A percentile compares a stretch with the other conserved stretches of the same genome.
Conservation (phyloP, 140 eudicot species). For the Flaveria floridana region DNA sequence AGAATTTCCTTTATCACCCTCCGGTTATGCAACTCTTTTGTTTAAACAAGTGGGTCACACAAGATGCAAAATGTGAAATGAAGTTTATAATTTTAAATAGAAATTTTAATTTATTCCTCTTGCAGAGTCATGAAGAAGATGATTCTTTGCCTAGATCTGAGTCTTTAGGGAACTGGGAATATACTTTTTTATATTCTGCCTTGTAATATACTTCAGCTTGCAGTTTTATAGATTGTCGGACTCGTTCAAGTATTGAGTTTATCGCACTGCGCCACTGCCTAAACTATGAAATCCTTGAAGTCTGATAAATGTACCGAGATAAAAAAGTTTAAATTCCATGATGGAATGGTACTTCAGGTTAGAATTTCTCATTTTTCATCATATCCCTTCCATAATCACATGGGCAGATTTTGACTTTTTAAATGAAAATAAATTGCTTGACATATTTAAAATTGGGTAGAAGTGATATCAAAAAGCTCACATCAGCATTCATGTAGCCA, state of each 20-base stretch:
- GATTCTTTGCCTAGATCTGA: slow-evolving; percentile 37
- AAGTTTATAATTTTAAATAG: slow-evolving; percentile 2
- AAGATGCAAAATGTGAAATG: slow-evolving; percentile 15
- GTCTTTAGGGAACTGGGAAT: slow-evolving; percentile 27
- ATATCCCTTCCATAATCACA: slow-evolving; percentile 1
- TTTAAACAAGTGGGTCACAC: slow-evolving; percentile 17
- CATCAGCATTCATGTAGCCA: slow-evolving; percentile 11
- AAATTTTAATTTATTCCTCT: slow-evolving; percentile 6
- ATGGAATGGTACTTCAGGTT: slow-evolving; percentile 53
- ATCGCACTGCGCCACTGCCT: slow-evolving; percentile 13
- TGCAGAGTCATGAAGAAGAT: slow-evolving; percentile 20
- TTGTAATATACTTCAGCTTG: slow-evolving; percentile 38
- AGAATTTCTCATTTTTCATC: slow-evolving; percentile 24
- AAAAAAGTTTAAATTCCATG: slow-evolving; percentile 32
- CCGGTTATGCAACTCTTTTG: slow-evolving; percentile 9
- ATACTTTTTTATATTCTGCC: slow-evolving; percentile 28
- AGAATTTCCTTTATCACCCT: slow-evolving; percentile 24
- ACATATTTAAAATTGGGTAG: background rate
- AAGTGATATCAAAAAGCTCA: background rate
- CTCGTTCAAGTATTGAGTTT: slow-evolving; percentile 26
- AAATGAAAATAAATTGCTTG: background rate
- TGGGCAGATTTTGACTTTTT: background rate
- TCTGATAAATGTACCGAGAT: slow-evolving; percentile 29
- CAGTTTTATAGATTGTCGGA: slow-evolving; percentile 33
- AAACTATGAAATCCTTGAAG: slow-evolving; percentile 38